Evolutionary conservation across 192 early-diverging fungal genomes (phyloP), one percentile per base, ranked within the genome.

Genomic region (Mortierella hygrophila): DNA sequence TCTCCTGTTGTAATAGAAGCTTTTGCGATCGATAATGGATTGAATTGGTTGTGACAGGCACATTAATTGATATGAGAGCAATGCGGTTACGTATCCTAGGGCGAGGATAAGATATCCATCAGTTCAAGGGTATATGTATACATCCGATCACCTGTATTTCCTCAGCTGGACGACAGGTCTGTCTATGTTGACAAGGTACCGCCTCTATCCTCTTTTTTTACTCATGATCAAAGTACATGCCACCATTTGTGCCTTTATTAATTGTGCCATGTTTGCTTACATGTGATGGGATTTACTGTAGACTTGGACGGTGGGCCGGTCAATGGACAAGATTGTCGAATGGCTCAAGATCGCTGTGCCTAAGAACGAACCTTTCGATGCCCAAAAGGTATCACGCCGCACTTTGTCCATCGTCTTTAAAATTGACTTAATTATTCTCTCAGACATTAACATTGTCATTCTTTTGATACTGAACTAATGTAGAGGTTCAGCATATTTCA

Each of bases 401-500:
- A 6, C 16, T 21, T 21, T 29, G 11, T 49, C 35, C 35, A 1
- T 35, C 18, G 2, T 52, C 49, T 52, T 52, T 18, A 2, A 52
- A 52, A 52, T 2, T 0, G 49, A 5, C 18, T 42, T 71, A 35
- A 44, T 74, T 44, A 44, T 42, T 5, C n/a, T 54, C 47, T 26
- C 2, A 26, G 44, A 26, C 11, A 73, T 42, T 32, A 23, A 49
- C n/a, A 46, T 20, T 29, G 10, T 23, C 8, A 52, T 18, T 21
- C 18, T 52, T 20, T 18, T 20, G 5, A 15, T 35, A 9, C 10
- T 49, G 0, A 15, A 16, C 44, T 21, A 37, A 35, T 6, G 29
- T 63, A 85, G 83, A 52, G 83, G 18, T 85, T 85, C 69, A 85
- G 78, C 41, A 80, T 85, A 32, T 85, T 85, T 47, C 78, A 79